phyloP scores from a whole-genome alignment of 106 monocot species.

The Narthecium ossifragum region DNA sequence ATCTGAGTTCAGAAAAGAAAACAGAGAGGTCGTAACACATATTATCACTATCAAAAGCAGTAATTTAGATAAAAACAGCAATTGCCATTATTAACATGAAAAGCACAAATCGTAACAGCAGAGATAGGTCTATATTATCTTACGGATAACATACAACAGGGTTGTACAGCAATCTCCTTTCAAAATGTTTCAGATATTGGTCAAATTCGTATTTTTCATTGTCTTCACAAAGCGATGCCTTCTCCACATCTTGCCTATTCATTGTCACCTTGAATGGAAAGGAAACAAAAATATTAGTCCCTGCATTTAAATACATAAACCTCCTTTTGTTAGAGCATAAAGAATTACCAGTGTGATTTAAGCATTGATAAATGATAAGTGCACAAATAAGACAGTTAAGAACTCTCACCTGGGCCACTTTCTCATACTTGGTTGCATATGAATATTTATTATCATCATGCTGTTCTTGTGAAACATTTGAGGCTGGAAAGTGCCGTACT shows the following conservation, averaged over 20 bases:
- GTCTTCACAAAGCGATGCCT: constrained; percentile 10
- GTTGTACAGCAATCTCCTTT: constrained; percentile 23
- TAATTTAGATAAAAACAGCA: no score
- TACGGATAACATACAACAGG: constrained; percentile 37
- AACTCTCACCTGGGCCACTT: constrained; percentile 16
- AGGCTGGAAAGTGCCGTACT: constrained; percentile 15
- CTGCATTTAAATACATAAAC: neutral
- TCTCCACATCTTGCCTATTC: constrained; percentile 2
- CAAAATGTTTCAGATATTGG: constrained; percentile 25
- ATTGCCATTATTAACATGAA: no score
- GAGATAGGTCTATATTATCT: constrained; percentile 14
- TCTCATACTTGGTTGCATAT: constrained; percentile 7
- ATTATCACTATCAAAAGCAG: neutral
- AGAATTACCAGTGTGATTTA: neutral
- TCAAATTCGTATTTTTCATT: constrained; percentile 25
- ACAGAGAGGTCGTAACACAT: neutral
- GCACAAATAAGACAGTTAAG: neutral
- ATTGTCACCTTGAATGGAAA: constrained; percentile 9
- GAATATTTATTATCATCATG: constrained; percentile 13
- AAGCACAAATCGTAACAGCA: neutral
- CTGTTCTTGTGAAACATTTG: constrained; percentile 17
- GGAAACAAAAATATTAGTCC: neutral
- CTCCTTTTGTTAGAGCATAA: neutral
- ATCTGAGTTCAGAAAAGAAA: constrained; percentile 7
- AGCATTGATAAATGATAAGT: neutral